These are phyloP conservation scores for Farysia itapuensis DNA, from an alignment of 1,284 basidiomycete genomes.

Conservation along the genomic window DNA sequence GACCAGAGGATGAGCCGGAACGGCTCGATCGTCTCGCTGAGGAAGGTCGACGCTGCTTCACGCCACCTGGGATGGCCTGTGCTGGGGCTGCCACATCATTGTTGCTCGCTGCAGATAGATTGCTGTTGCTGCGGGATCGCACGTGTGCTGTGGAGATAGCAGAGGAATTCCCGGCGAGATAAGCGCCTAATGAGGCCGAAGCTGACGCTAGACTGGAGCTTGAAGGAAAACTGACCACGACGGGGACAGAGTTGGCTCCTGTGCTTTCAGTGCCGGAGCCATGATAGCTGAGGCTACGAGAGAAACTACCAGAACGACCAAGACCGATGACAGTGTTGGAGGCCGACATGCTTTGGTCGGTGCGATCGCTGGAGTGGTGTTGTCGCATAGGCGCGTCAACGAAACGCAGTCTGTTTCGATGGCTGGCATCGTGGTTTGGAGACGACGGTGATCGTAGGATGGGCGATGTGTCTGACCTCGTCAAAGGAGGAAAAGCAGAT, in stretches of 20 bases:
- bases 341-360: too few relatives aligned
- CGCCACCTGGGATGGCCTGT: conserved; percentile 2
- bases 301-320: conserved; percentile 36
- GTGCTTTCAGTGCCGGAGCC: conserved; percentile 23
- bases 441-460: conserved; percentile 18
- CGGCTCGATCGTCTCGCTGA: conserved; percentile 20
- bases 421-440: too few relatives aligned
- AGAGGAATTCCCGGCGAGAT: not conserved
- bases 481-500: conserved; percentile 32
- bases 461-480: conserved; percentile 14
- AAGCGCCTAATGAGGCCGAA: not conserved
- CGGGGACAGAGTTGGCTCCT: conserved; percentile 19
- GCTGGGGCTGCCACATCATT: conserved; percentile 9
- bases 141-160: not conserved
- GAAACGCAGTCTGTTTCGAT: conserved; percentile 25
- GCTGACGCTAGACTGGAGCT: not conserved
- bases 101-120: not conserved
- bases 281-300: conserved; percentile 36
- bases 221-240: conserved; percentile 37
- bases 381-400: too few relatives aligned
- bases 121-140: conserved; percentile 1
- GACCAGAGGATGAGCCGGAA: conserved; percentile 28
- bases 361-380: too few relatives aligned
- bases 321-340: conserved; percentile 1
- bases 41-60: conserved; percentile 27